Conservation (phyloP, 331 rosid genomes). For the Malus hybrid region DNA sequence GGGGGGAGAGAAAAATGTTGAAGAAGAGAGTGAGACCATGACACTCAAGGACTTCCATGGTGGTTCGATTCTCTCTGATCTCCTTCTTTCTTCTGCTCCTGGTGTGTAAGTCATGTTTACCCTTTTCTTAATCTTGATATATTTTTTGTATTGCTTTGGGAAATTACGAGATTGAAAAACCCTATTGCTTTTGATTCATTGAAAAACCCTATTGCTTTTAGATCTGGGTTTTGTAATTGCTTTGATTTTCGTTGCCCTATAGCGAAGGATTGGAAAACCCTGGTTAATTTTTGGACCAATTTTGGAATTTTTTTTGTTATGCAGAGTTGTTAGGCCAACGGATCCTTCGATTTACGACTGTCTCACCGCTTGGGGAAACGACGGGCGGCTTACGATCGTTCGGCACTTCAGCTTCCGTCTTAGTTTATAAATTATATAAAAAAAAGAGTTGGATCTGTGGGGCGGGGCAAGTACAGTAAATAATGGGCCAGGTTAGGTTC, state of each 20-base stretch:
- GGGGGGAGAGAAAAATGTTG: conserved; percentile 46
- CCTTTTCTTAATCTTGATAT: not conserved
- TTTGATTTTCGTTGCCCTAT: not conserved
- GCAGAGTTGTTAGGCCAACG: conserved; percentile 56
- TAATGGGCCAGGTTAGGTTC: no score
- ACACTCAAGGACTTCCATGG: conserved; percentile 98
- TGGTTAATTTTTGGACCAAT: not conserved
- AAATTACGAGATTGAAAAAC: not conserved
- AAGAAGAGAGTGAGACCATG: conserved; percentile 95
- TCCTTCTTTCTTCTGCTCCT: conserved; percentile 95
- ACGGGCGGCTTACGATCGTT: conserved; percentile 23
- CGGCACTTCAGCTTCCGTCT: no score
- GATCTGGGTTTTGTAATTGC: not conserved
- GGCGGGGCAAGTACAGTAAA: no score
- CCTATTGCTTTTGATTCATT: not conserved
- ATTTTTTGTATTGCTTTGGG: not conserved
- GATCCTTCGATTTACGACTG: conserved; percentile 76
- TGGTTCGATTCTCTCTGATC: conserved; percentile 92
- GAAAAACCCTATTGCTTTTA: not conserved
- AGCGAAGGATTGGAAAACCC: not conserved
- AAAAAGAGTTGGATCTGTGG: no score
- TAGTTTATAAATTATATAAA: no score
- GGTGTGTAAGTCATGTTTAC: conserved; percentile 72
- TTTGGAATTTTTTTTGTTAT: not conserved
- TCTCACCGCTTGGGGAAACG: conserved; percentile 62